These are phyloP conservation scores for Fremontodendron californicum DNA, from an alignment of 345 rosid genomes.

Conservation along the genomic window DNA sequence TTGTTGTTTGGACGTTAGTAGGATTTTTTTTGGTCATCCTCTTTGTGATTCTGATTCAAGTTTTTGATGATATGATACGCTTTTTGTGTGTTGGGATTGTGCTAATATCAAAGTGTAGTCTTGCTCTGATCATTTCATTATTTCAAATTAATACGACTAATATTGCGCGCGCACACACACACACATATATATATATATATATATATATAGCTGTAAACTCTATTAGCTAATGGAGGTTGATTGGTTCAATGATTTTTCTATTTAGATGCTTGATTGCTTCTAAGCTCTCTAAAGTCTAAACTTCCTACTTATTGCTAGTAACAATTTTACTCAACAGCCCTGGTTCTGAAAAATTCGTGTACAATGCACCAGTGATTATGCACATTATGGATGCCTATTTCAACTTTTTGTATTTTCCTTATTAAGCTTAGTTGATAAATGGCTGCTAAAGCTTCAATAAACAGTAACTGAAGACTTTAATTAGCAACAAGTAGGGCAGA, in stretches of 20 bases:
- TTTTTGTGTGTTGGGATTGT: background rate
- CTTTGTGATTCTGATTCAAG: background rate
- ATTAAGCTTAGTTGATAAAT: background rate
- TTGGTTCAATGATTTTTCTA: background rate
- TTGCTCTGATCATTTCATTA: background rate
- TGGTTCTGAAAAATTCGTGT: background rate
- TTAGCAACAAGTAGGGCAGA: background rate
- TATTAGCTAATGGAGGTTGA: background rate
- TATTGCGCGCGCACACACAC: background rate
- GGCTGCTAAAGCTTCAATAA: background rate
- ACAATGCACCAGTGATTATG: background rate
- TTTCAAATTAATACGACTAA: background rate
- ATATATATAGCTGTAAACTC: background rate
- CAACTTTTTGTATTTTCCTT: background rate
- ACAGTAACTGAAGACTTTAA: background rate
- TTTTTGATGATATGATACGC: background rate
- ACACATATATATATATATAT: no score
- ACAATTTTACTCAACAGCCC: background rate
- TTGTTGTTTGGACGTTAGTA: background rate
- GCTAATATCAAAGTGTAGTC: background rate
- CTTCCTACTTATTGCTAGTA: background rate
- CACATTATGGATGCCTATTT: background rate
- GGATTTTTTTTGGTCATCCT: background rate
- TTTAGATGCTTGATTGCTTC: background rate
- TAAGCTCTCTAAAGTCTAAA: background rate